phyloP scores from a whole-genome alignment of 768 basidiomycete genomes.

The Strobilomyces dryophilus region DNA sequence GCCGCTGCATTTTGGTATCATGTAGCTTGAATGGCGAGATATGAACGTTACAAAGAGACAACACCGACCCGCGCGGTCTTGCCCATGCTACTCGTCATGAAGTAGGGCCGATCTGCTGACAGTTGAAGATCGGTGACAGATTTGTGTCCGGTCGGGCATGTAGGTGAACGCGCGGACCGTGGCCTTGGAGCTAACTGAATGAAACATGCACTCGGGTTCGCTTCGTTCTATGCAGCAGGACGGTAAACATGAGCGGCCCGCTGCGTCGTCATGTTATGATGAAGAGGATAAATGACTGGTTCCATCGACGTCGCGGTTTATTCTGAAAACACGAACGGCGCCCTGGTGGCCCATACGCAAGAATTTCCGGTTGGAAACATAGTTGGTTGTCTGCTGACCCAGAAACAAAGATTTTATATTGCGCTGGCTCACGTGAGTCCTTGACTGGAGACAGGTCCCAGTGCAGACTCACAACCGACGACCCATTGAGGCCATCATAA shows the following conservation, averaged over 20 bases:
- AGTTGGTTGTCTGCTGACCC: constrained; percentile 94
- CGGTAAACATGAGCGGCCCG: background rate
- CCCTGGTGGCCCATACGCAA: constrained; percentile 91
- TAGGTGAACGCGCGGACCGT: constrained; percentile 92
- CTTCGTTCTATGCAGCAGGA: constrained; percentile 51
- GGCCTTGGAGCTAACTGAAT: constrained; percentile 91
- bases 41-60: background rate
- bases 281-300: constrained; percentile 58
- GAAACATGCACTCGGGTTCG: constrained; percentile 76
- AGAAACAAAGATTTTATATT: constrained; percentile 82
- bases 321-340: constrained; percentile 84
- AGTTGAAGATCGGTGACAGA: constrained; percentile 93
- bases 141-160: constrained; percentile 88
- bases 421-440: constrained; percentile 42
- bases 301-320: constrained; percentile 81
- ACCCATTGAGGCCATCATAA: constrained; percentile 93
- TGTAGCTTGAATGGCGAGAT: constrained; percentile 53
- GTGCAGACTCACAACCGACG: constrained; percentile 73
- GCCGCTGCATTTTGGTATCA: constrained; percentile 81
- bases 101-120: constrained; percentile 86
- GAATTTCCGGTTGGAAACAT: constrained; percentile 86
- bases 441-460: background rate
- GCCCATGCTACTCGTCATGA: constrained; percentile 95
- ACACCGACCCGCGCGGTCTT: constrained; percentile 82
- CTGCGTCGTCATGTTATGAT: background rate